phyloP scores from a whole-genome alignment of 2,329 filamentous ascomycete genomes.

The Cladosporium sp. region DNA sequence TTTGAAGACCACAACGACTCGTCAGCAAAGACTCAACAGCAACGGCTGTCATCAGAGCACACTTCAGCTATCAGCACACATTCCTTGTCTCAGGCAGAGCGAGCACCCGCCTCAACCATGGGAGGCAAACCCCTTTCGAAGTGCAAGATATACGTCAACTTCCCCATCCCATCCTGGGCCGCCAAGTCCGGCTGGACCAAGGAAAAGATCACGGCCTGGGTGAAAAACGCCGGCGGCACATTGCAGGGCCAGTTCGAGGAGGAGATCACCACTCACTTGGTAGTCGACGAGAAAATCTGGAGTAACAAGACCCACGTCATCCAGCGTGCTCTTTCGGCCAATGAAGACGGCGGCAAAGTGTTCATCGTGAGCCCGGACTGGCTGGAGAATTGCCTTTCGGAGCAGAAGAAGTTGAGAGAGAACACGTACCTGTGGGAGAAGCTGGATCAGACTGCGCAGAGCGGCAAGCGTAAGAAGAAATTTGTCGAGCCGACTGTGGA shows the following conservation, averaged over 20 bases:
- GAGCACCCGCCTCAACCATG: not conserved
- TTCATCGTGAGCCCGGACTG: conserved; percentile 41
- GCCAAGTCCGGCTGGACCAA: conserved; percentile 17
- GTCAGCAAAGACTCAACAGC: too few species aligned
- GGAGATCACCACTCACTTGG: conserved; percentile 64
- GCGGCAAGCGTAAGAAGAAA: conserved; percentile 33
- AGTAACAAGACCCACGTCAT: conserved; percentile 31
- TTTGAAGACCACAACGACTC: too few species aligned
- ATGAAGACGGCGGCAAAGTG: conserved; percentile 16
- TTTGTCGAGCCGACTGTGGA: conserved; percentile 14
- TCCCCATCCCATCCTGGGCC: conserved; percentile 8
- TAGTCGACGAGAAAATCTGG: conserved; percentile 62
- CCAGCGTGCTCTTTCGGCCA: conserved; percentile 2
- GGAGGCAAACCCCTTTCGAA: conserved; percentile 10
- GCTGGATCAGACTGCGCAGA: conserved; percentile 12
- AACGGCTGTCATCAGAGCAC: too few species aligned
- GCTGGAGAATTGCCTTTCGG: conserved; percentile 47
- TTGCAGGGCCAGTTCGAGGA: conserved; percentile 41
- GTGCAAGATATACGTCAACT: conserved; percentile 15
- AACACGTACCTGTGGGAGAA: conserved; percentile 33
- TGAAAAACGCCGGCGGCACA: conserved; percentile 57
- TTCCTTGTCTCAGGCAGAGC: too few species aligned
- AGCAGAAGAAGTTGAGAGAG: conserved; percentile 29
- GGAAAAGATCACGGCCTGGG: conserved; percentile 56
- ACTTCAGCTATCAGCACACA: too few species aligned